Percentiles rank a stretch among this genome's conserved stretches.
phyloP scores from a whole-genome alignment of 495 filamentous ascomycete species.

The Usnea hakonensis region DNA sequence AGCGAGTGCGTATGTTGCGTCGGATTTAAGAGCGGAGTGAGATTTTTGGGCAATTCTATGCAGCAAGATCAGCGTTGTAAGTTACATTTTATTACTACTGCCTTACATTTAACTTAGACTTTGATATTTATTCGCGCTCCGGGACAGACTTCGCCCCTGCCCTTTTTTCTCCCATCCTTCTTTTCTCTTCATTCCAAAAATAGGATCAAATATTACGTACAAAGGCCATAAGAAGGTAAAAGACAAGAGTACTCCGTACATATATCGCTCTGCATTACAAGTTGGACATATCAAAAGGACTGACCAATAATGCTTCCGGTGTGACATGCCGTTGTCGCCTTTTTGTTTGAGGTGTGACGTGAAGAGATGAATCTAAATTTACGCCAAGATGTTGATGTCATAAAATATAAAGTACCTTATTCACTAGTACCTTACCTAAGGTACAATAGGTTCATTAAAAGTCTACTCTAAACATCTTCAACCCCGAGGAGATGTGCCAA shows the following conservation, averaged over 20 bases:
- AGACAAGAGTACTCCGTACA: no score
- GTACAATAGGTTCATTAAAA: no score
- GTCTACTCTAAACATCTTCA: no score
- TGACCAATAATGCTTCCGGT: neutral
- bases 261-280: neutral
- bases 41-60: neutral
- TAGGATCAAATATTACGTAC: neutral
- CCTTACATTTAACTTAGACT: no score
- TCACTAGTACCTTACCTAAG: no score
- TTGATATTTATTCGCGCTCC: neutral
- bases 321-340: neutral
- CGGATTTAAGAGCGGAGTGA: neutral
- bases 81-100: neutral
- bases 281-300: neutral
- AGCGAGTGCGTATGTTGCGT: neutral
- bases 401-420: no score
- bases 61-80: neutral
- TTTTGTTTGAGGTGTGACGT: no score
- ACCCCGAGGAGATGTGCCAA: neutral
- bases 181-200: neutral
- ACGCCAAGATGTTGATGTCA: constrained; percentile 1
- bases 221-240: no score
- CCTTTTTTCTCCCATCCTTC: neutral
- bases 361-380: neutral
- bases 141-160: neutral